Conservation (phyloP, 768 basidiomycete species). For the Rhodotorula kratochvilovae region DNA sequence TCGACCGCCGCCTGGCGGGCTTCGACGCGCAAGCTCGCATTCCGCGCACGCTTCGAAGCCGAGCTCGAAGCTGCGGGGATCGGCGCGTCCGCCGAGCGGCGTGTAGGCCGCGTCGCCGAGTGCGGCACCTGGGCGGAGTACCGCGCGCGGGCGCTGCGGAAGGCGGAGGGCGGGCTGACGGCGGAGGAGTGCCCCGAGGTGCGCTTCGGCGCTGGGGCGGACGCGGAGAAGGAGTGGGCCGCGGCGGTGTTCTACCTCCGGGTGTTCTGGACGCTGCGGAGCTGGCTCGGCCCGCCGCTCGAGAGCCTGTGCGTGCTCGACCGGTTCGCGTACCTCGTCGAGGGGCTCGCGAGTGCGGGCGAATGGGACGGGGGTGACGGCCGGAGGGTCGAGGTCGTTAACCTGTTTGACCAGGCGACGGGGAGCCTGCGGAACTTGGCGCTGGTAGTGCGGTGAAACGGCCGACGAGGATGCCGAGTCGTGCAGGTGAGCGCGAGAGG, state of each 20-base stretch:
- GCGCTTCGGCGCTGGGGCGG: not conserved
- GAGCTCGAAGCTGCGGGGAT: constrained; percentile 6
- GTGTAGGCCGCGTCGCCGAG: constrained; percentile 26
- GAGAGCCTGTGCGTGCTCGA: constrained; percentile 30
- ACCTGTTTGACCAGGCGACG: constrained; percentile 34
- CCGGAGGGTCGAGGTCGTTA: constrained; percentile 26
- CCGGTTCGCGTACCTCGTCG: constrained; percentile 19
- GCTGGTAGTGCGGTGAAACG: constrained; percentile 20
- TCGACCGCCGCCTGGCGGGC: not conserved
- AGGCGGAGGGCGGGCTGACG: not conserved
- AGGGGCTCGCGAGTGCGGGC: not conserved
- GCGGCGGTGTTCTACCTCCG: constrained; percentile 12
- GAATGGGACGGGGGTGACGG: not conserved
- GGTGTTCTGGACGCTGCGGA: constrained; percentile 33
- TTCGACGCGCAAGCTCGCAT: constrained; percentile 26
- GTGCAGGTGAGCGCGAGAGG: too few species aligned
- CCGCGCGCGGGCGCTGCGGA: constrained; percentile 3
- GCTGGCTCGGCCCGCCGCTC: constrained; percentile 26
- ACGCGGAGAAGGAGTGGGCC: constrained; percentile 6
- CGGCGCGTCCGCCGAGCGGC: not conserved
- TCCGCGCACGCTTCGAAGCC: constrained; percentile 24
- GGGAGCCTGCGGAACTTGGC: constrained; percentile 32
- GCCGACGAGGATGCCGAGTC: not conserved
- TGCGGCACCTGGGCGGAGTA: constrained; percentile 6
- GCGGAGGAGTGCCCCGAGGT: not conserved